A percentile compares a stretch with the other conserved stretches of the same genome.
Conservation (phyloP, 2,329 filamentous ascomycete species). For the Aplosporella prunicola region DNA sequence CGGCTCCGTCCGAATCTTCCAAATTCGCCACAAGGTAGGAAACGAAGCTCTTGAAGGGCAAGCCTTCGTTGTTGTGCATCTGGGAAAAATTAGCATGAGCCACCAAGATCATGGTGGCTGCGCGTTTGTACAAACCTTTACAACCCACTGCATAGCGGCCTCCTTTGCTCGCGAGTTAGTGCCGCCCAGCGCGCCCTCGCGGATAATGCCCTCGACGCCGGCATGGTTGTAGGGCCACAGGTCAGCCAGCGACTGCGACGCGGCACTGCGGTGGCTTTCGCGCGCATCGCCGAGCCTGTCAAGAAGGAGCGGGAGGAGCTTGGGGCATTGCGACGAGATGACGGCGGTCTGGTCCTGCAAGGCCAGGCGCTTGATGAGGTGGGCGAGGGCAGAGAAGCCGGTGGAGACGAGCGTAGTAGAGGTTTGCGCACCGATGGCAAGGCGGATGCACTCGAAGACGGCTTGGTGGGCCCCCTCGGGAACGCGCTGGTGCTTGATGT, state of each 20-base stretch:
- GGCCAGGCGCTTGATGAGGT: conserved; percentile 75
- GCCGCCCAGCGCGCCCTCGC: conserved; percentile 66
- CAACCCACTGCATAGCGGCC: conserved; percentile 72
- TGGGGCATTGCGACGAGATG: conserved; percentile 56
- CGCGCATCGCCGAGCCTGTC: conserved; percentile 84
- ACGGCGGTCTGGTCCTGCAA: conserved; percentile 73
- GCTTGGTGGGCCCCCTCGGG: conserved; percentile 61
- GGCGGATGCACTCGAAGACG: conserved; percentile 73
- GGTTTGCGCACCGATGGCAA: conserved; percentile 67
- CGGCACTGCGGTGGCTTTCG: conserved; percentile 70
- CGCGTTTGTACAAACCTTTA: conserved; percentile 46
- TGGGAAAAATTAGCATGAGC: conserved; percentile 25
- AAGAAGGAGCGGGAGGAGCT: conserved; percentile 64
- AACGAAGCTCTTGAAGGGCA: conserved; percentile 78
- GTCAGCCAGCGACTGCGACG: conserved; percentile 66
- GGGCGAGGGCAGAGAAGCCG: conserved; percentile 78
- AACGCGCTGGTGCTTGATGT: conserved; percentile 88
- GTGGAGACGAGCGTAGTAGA: conserved; percentile 64
- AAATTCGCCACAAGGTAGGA: conserved; percentile 74
- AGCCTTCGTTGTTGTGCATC: conserved; percentile 71
- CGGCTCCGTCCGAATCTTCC: conserved; percentile 81
- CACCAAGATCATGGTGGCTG: conserved; percentile 10
- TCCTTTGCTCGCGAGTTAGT: conserved; percentile 82
- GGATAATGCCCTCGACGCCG: conserved; percentile 73
- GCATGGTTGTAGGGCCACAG: conserved; percentile 59